Percentiles rank a stretch among this genome's conserved stretches.
These are phyloP conservation scores for Nothopassalora personata DNA, from an alignment of 2,329 filamentous ascomycete species.

Conservation along the genomic window DNA sequence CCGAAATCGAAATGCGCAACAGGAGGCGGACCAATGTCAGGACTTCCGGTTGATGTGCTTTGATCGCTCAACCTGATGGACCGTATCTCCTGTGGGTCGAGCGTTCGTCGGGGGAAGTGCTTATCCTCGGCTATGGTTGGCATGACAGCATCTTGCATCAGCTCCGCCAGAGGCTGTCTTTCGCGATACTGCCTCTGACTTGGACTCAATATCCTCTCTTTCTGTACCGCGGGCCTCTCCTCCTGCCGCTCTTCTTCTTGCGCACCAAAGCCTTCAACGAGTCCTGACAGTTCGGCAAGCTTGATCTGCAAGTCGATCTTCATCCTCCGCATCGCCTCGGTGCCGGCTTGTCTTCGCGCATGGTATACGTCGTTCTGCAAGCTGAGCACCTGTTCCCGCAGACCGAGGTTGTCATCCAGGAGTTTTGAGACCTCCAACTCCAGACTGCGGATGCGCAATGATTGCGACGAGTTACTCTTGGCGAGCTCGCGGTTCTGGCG, in stretches of 20 bases:
- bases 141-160: conserved; percentile 41
- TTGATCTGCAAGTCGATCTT: conserved; percentile 67
- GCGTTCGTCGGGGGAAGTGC: conserved; percentile 59
- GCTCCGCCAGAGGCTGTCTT: conserved; percentile 28
- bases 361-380: conserved; percentile 61
- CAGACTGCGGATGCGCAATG: conserved; percentile 68
- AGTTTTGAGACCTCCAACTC: conserved; percentile 71
- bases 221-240: conserved; percentile 7
- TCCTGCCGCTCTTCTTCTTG: conserved; percentile 19
- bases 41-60: conserved; percentile 51
- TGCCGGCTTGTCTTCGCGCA: conserved; percentile 53
- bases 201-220: conserved; percentile 18
- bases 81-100: conserved; percentile 58
- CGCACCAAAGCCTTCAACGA: conserved; percentile 61
- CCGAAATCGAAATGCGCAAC: conserved; percentile 46
- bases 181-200: conserved; percentile 28
- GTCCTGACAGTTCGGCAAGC: conserved; percentile 61
- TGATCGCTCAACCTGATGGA: conserved; percentile 47
- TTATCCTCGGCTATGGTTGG: conserved; percentile 68
- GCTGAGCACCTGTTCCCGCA: conserved; percentile 64
- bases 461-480: conserved; percentile 68
- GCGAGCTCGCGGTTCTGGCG: conserved; percentile 82
- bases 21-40: conserved; percentile 60
- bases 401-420: conserved; percentile 70
- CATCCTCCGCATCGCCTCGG: conserved; percentile 62